Conservation (phyloP, 257 asterid species). For the Plantago major region DNA sequence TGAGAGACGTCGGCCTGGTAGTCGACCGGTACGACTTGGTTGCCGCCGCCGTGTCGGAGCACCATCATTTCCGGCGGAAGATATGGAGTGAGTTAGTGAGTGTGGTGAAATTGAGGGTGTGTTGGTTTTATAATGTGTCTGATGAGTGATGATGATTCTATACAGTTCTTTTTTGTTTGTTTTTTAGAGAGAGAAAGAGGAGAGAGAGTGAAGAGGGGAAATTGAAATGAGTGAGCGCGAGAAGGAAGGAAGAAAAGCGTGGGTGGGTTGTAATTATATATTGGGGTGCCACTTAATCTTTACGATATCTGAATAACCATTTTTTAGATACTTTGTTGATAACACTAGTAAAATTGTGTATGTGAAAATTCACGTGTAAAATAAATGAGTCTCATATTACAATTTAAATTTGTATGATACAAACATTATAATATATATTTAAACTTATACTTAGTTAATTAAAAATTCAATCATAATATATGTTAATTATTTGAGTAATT, state of each 20-base stretch:
- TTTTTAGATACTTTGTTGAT: no score
- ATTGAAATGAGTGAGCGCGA: slow-evolving; percentile 55
- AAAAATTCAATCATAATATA: no score
- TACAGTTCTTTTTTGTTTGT: neutral
- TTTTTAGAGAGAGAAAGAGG: slow-evolving; percentile 18
- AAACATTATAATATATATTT: no score
- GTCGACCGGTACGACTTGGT: slow-evolving; percentile 72
- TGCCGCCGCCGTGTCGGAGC: slow-evolving; percentile 47
- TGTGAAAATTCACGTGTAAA: no score
- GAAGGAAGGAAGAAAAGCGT: neutral
- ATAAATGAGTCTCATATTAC: no score
- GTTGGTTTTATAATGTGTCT: neutral
- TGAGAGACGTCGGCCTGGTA: slow-evolving; percentile 67
- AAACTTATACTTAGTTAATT: no score
- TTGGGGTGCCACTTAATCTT: no score
- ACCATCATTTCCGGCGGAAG: slow-evolving; percentile 37
- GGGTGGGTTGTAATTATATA: slow-evolving; percentile 19
- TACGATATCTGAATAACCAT: no score
- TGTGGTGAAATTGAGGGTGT: slow-evolving; percentile 11
- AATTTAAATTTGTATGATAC: no score
- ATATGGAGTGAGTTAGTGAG: slow-evolving; percentile 11
- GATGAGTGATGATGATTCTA: neutral
- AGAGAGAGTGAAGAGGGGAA: slow-evolving; percentile 14
- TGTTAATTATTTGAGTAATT: no score
- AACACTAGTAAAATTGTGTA: no score